Evolutionary conservation across 148 eudicot species (phyloP).

Genomic region (Cornus suecica): DNA sequence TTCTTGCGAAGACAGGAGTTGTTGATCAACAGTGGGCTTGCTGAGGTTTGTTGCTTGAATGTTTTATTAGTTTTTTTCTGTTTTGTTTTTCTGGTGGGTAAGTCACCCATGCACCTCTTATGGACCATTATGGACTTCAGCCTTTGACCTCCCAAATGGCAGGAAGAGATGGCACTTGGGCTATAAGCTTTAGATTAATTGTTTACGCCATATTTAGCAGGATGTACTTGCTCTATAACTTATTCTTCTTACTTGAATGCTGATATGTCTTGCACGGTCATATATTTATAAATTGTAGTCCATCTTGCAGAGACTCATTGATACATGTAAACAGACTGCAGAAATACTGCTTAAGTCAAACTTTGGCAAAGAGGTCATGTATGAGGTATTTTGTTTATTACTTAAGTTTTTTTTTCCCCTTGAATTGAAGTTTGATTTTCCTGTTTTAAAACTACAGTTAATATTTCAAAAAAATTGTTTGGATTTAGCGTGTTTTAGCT

Average conservation of each 20-base stretch:
- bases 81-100: not conserved
- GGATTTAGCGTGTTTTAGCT: too few species aligned
- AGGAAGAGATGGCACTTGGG: not conserved
- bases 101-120: too few species aligned
- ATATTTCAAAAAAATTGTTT: too few species aligned
- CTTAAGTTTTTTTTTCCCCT: not conserved
- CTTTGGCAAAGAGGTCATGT: slow-evolving; percentile 78
- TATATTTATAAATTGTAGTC: slow-evolving; percentile 8
- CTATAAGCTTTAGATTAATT: too few species aligned
- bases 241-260: not conserved
- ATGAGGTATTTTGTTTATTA: slow-evolving; percentile 54
- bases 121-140: too few species aligned
- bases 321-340: slow-evolving; percentile 64
- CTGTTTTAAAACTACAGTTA: not conserved
- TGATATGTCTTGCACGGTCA: slow-evolving; percentile 42
- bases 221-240: not conserved
- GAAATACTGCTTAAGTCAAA: slow-evolving; percentile 75
- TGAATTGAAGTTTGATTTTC: not conserved
- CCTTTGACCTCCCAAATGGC: too few species aligned
- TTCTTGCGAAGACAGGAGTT: slow-evolving; percentile 72
- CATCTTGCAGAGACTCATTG: slow-evolving; percentile 66
- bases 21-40: slow-evolving; percentile 85
- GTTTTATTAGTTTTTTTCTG: not conserved
- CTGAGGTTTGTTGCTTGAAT: slow-evolving; percentile 64
- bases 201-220: too few species aligned